Evolutionary conservation across 352 stramenopile genomes (phyloP), one percentile per base, ranked within the genome.

Genomic region (Halophytophthora polymorphica): DNA sequence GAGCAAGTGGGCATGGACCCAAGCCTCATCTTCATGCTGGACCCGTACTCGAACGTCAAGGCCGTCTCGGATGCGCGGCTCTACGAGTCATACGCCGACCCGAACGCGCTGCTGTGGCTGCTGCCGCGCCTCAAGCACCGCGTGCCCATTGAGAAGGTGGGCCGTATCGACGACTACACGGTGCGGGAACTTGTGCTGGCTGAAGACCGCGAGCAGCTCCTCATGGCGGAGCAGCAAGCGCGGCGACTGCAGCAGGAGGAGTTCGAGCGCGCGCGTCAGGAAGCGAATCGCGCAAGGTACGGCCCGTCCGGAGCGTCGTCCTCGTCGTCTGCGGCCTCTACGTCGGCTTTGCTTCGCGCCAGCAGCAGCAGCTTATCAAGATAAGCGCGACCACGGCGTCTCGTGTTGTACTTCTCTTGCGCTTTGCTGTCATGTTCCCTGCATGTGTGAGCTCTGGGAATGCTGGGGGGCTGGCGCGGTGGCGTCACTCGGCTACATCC

Each of bases 51-150:
- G 47, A 87, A 83, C 51, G 43, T 93, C 1, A 80, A 77, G 52
- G 71, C 77, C 13, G 75, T 68, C 33, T 76, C 75, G 0, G 69
- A 86, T 21, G 65, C 73, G 41, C 72, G 77, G 35, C 69, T 85
- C n/a, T 93, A 83, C 60, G 77, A 87, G 36, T 91, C 80, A 21
- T 93, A 93, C 53, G 64, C 66, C n/a, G 83, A 93, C 34, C 83
- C 83, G 28, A 90, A 90, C 37, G 76, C 78, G 17, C 44, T 93
- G 48, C 56, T 93, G 29, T 93, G 83, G 83, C 33, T 93, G 38
- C 54, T 93, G 4, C 83, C 83, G 21, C 74, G 80, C 42, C 70
- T 93, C 39, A 93, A 93, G 58, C 82, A 91, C 58, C 82, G 81
- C 49, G 78, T 93, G 12, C 80, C 83, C 17, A 72, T 93, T 11